These are phyloP conservation scores for Phytophthora brassicae DNA, from an alignment of 352 stramenopile species.

Conservation along the genomic window DNA sequence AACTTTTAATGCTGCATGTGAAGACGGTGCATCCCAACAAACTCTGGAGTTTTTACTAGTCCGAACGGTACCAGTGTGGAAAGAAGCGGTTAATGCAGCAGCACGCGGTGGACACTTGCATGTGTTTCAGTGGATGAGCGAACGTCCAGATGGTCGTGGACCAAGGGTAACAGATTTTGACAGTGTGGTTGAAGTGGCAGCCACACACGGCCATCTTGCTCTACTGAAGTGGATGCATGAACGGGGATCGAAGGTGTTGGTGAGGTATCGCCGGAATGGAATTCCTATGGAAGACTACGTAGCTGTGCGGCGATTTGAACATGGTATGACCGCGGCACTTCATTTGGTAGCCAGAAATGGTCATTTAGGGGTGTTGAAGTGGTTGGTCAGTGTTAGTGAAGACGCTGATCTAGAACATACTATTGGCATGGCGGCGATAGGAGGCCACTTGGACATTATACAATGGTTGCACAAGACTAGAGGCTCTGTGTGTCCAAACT, in stretches of 20 bases:
- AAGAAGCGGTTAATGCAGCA: not conserved
- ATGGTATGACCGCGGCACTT: not conserved
- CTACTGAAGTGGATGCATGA: constrained; percentile 4
- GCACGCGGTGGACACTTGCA: constrained; percentile 1
- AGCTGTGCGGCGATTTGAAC: not conserved
- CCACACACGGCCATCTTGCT: constrained; percentile 9
- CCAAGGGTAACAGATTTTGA: constrained; percentile 7
- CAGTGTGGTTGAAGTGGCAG: not conserved
- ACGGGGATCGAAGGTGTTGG: not conserved
- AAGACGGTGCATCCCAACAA: not conserved
- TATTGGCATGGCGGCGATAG: not conserved
- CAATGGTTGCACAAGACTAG: not conserved
- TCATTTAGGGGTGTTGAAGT: constrained; percentile 9
- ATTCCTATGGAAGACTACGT: not conserved
- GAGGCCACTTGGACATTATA: not conserved
- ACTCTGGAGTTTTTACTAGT: constrained; percentile 3
- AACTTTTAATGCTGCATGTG: constrained; percentile 9
- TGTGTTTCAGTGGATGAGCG: constrained; percentile 12
- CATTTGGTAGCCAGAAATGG: not conserved
- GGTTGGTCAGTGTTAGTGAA: not conserved
- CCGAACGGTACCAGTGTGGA: not conserved
- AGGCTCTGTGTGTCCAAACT: not conserved
- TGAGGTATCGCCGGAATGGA: not conserved
- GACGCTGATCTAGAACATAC: not conserved
- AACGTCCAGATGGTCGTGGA: not conserved